Base-by-base conservation (phyloP, 176 grass and related monocot species). In the Cocos nucifera region DNA sequence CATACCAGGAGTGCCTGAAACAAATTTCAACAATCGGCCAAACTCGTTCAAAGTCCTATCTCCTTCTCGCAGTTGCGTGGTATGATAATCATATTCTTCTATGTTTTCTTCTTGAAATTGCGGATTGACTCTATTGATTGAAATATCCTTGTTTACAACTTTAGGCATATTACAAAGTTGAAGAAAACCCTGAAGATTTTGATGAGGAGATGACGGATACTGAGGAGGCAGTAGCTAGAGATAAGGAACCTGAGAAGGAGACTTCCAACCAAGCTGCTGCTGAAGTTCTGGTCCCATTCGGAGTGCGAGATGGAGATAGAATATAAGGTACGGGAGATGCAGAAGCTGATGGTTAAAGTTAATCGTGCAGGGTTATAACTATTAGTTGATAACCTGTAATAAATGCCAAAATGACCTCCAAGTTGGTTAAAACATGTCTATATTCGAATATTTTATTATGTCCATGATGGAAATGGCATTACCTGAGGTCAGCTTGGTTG, bases 11-110 rank as follows among this genome's bases (percentile, higher is more conserved):
- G 77, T 66, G 26, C 84, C 87, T 6, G 93, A 97, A 74, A 92
- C 87, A 32, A 97, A 97, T 67, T 97, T 97, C 48, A 88, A 97
- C 70, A 97, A 83, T 59, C 93, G 93, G 56, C 93, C 93, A 17
- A 92, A 97, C 76, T 97, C 93, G 15, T 97, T 97, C 73, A 83
- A 76, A 85, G 57, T 97, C 27, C 76, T 97, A n/a, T 97, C 87
- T 27, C 93, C 93, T 22, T 61, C 93, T 49, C 84, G 67, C 10
- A 92, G 87, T 32, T 97, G 93, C 85, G 93, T 83, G 93, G 93
- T 97, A 91, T 17, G 14, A 4, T 55, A 21, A 12, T 27, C 65
- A 56, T 22, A 9, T 2, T 50, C n/a, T 64, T 39, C 20, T 6
- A 18, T 35, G 49, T 28, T 18, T 29, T 29, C 51, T 30, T n/a